These are phyloP conservation scores for Eimeria zaria DNA, from an alignment of 169 alveolate genomes.

Conservation along the genomic window DNA sequence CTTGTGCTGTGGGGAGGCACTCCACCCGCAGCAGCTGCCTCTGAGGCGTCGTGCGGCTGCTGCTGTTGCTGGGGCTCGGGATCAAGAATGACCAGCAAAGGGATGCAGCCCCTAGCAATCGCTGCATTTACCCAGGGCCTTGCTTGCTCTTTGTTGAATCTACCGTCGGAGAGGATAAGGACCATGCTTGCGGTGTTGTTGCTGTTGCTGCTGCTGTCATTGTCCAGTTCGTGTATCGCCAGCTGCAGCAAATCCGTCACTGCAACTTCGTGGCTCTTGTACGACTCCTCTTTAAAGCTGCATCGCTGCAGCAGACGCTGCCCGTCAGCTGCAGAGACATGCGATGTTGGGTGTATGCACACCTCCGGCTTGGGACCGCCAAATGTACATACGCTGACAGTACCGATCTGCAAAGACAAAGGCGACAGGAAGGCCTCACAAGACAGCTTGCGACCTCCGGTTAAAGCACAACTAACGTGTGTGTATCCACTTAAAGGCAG, in stretches of 20 bases:
- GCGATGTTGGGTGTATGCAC: constrained; percentile 81
- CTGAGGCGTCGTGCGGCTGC: constrained; percentile 5
- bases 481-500: not conserved
- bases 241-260: constrained; percentile 88
- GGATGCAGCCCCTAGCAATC: constrained; percentile 90
- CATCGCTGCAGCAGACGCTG: constrained; percentile 80
- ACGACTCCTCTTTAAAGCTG: constrained; percentile 87
- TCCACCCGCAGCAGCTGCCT: not conserved
- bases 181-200: constrained; percentile 87
- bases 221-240: constrained; percentile 90
- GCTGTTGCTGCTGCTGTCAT: constrained; percentile 84
- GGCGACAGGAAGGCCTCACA: not conserved
- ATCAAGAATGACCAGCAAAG: constrained; percentile 93
- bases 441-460: not conserved
- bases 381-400: constrained; percentile 78
- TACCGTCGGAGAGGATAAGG: constrained; percentile 96
- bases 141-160: constrained; percentile 96
- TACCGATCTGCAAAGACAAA: constrained; percentile 59
- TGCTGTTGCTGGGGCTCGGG: constrained; percentile 82
- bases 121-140: constrained; percentile 93
- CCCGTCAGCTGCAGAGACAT: constrained; percentile 86
- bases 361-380: constrained; percentile 84
- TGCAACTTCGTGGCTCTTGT: constrained; percentile 85
- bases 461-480: not conserved
- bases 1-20: constrained; percentile 83